These are phyloP conservation scores for Brassica rapa DNA, from an alignment of 345 rosid species.

Conservation along the genomic window DNA sequence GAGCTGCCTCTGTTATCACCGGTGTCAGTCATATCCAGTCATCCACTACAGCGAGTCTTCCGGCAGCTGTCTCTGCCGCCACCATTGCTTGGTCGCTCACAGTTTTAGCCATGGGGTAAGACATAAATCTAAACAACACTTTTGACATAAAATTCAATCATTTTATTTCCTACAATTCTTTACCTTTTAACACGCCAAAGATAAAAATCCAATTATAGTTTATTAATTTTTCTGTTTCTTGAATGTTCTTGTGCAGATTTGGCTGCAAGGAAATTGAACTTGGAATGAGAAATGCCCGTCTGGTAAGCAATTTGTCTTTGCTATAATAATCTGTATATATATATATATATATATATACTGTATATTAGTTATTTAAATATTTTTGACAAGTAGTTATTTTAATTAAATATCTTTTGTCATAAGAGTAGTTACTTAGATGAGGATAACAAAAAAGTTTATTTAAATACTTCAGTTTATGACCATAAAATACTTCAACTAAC, in stretches of 20 bases:
- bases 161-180: background rate
- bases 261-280: conserved; percentile 90
- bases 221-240: background rate
- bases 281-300: conserved; percentile 65
- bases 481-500: background rate
- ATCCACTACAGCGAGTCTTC: conserved; percentile 64
- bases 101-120: conserved; percentile 88
- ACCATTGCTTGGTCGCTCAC: conserved; percentile 89
- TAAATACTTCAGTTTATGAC: background rate
- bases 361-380: background rate
- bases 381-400: background rate
- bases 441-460: background rate
- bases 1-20: conserved; percentile 69
- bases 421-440: background rate
- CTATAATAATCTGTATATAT: background rate
- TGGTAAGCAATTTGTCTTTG: conserved; percentile 47
- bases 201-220: background rate
- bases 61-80: conserved; percentile 73
- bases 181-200: background rate
- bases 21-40: conserved; percentile 67
- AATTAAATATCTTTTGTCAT: background rate
- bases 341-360: no score
- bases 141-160: background rate
- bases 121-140: background rate
- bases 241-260: conserved; percentile 50